Conservation (phyloP, 768 basidiomycete genomes). For the Leccinum barrowsii region DNA sequence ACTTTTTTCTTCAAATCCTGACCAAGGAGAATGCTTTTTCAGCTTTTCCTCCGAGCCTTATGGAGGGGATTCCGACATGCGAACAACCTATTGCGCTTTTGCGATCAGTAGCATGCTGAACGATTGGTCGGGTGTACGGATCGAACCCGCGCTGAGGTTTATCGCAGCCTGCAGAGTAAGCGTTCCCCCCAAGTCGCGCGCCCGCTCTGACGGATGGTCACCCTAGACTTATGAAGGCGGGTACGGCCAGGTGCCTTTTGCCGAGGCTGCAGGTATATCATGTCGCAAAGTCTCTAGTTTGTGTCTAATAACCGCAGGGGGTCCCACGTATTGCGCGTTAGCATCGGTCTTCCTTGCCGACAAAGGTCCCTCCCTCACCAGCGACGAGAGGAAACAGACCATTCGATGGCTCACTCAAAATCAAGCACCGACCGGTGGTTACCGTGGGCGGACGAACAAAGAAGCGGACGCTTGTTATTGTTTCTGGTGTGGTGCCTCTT, state of each 20-base stretch:
- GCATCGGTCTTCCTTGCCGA: slow-evolving; percentile 63
- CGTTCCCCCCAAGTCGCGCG: not conserved
- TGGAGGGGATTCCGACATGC: slow-evolving; percentile 70
- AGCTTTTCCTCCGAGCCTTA: slow-evolving; percentile 74
- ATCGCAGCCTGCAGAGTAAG: slow-evolving; percentile 71
- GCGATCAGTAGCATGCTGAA: slow-evolving; percentile 74
- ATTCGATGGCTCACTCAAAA: slow-evolving; percentile 77
- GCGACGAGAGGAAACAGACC: slow-evolving; percentile 47
- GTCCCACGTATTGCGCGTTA: slow-evolving; percentile 89
- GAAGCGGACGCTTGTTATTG: slow-evolving; percentile 91
- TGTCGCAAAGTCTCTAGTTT: not conserved
- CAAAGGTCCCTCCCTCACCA: slow-evolving; percentile 23
- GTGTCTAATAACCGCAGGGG: slow-evolving; percentile 48
- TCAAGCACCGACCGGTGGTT: slow-evolving; percentile 67
- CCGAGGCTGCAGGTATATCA: slow-evolving; percentile 78
- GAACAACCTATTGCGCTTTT: slow-evolving; percentile 86
- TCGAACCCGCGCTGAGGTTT: slow-evolving; percentile 57
- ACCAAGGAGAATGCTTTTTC: slow-evolving; percentile 4
- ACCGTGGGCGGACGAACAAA: slow-evolving; percentile 86
- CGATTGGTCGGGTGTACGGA: slow-evolving; percentile 74
- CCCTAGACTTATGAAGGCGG: slow-evolving; percentile 88
- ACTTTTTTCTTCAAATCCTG: slow-evolving; percentile 11
- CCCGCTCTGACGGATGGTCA: not conserved
- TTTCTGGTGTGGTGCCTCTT: slow-evolving; percentile 88
- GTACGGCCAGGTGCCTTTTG: slow-evolving; percentile 76